Evolutionary conservation across 768 basidiomycete species (phyloP).

Genomic region (Tylopilus plumbeoviolaceoides): DNA sequence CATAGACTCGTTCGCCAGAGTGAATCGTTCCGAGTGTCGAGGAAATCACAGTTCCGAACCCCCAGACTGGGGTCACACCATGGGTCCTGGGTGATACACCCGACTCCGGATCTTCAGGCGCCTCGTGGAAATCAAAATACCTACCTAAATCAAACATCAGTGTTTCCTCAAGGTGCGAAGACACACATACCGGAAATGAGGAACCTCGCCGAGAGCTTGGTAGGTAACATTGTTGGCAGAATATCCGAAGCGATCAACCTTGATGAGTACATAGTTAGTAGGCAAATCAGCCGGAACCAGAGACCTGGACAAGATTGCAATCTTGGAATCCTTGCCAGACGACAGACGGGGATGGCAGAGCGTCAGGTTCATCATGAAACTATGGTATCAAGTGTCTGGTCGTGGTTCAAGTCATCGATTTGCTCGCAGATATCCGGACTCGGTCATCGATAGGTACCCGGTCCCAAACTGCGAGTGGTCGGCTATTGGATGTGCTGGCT

Average conservation of each 20-base stretch:
- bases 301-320: conserved; percentile 27
- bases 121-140: conserved; percentile 64
- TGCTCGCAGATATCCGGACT: neutral
- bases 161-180: neutral
- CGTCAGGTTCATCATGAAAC: conserved; percentile 29
- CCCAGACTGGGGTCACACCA: conserved; percentile 70
- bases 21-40: conserved; percentile 48
- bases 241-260: conserved; percentile 65
- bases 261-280: conserved; percentile 48
- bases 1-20: conserved; percentile 59
- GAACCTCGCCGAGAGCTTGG: conserved; percentile 47
- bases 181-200: conserved; percentile 35
- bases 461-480: no score
- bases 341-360: conserved; percentile 40
- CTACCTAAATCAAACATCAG: conserved; percentile 35
- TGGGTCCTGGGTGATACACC: conserved; percentile 46
- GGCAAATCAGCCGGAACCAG: conserved; percentile 24
- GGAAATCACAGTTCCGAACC: conserved; percentile 54
- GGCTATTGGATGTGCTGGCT: neutral
- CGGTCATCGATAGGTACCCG: neutral
- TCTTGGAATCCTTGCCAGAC: conserved; percentile 27
- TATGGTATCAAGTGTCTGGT: neutral
- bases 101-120: conserved; percentile 34
- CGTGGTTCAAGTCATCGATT: neutral
- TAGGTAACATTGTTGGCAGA: conserved; percentile 72